phyloP scores from a whole-genome alignment of 371 early-diverging fungal genomes.

The Mucor mucedo region DNA sequence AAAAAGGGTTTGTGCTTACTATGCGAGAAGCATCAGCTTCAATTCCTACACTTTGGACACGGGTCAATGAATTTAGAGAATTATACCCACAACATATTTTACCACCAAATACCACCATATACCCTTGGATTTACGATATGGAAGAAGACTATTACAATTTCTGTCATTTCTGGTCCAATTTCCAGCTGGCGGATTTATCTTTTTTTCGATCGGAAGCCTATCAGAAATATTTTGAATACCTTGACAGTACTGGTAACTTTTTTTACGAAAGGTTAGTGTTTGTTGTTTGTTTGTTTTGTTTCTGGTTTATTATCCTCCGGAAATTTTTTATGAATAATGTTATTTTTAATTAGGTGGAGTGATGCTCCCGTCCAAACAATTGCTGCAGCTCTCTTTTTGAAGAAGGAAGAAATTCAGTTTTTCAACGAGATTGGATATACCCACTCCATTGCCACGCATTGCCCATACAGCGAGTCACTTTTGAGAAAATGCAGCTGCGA shows the following conservation, averaged over 20 bases:
- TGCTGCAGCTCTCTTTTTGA: constrained; percentile 84
- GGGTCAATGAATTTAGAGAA: constrained; percentile 60
- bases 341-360: constrained; percentile 63
- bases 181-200: constrained; percentile 73
- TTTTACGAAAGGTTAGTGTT: constrained; percentile 83
- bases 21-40: constrained; percentile 78
- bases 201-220: constrained; percentile 80
- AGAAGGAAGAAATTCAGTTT: constrained; percentile 80
- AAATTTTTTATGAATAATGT: neutral
- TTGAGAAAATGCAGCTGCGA: constrained; percentile 41
- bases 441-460: constrained; percentile 61
- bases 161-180: constrained; percentile 82
- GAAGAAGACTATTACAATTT: constrained; percentile 50
- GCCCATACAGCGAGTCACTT: constrained; percentile 35
- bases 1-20: constrained; percentile 69
- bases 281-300: neutral
- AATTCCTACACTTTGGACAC: constrained; percentile 80
- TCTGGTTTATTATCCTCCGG: neutral
- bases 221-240: constrained; percentile 74
- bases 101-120: constrained; percentile 28
- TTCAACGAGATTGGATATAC: constrained; percentile 88
- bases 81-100: constrained; percentile 36
- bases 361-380: constrained; percentile 74
- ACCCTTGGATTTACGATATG: constrained; percentile 36
- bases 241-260: constrained; percentile 90